These are phyloP conservation scores for Chlamydomonas reinhardtii DNA, from an alignment of 163 green algal species.

Conservation along the genomic window DNA sequence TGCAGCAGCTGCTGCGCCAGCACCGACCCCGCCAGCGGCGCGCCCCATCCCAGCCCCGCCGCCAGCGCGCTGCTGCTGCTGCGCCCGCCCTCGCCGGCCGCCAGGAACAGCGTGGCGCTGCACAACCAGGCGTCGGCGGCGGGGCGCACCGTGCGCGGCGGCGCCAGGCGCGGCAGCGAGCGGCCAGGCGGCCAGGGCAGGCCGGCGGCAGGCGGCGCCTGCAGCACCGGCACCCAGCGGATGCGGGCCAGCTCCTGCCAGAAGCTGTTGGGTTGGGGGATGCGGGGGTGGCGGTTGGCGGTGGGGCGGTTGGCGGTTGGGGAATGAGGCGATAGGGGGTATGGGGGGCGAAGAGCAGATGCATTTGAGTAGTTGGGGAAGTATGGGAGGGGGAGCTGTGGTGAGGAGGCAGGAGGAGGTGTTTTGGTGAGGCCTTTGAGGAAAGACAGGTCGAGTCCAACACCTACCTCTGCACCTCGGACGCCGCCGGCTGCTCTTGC, in stretches of 20 bases:
- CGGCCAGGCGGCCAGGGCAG: constrained; percentile 67
- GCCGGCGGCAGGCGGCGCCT: constrained; percentile 43
- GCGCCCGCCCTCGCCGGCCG: constrained; percentile 74
- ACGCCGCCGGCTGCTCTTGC: constrained; percentile 50
- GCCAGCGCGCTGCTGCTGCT: constrained; percentile 49
- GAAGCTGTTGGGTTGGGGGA: constrained; percentile 49
- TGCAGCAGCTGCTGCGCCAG: constrained; percentile 75
- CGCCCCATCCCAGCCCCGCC: constrained; percentile 71
- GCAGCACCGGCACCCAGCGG: constrained; percentile 71
- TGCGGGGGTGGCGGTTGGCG: background rate
- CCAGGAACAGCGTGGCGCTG: constrained; percentile 65
- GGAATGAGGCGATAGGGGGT: too few relatives aligned
- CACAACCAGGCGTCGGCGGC: constrained; percentile 72
- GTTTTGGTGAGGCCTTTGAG: too few relatives aligned
- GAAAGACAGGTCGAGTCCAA: too few relatives aligned
- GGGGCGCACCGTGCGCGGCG: constrained; percentile 61
- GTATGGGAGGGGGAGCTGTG: too few relatives aligned
- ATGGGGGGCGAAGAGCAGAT: too few relatives aligned
- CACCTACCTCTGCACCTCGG: constrained; percentile 44
- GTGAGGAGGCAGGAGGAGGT: too few relatives aligned
- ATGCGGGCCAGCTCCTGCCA: constrained; percentile 66
- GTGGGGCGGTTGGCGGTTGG: background rate
- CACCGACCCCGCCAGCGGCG: constrained; percentile 53
- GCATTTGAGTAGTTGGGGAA: too few relatives aligned
- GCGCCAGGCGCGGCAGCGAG: constrained; percentile 37